Percentiles rank a stretch among this genome's conserved stretches.
Conservation (phyloP, 2,329 filamentous ascomycete species). For the Colletotrichum camelliae region DNA sequence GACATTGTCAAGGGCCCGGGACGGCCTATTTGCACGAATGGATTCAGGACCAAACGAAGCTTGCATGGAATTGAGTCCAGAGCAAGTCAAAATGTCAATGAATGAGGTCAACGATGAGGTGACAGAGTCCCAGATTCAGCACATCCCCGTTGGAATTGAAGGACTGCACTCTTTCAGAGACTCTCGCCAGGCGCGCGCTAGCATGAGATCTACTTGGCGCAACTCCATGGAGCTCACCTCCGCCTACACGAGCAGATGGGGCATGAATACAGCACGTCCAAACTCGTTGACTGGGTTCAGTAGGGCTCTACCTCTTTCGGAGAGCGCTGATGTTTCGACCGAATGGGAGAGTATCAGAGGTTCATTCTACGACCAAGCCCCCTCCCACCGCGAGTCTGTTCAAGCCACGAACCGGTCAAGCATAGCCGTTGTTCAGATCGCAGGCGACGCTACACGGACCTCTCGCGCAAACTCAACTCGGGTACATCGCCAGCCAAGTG, state of each 20-base stretch:
- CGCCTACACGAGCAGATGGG: not conserved
- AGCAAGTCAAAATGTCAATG: not conserved
- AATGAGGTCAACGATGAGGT: not conserved
- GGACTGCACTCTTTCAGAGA: not conserved
- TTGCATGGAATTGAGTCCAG: not conserved
- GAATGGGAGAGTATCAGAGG: not conserved
- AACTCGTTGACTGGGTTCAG: not conserved
- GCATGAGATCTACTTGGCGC: not conserved
- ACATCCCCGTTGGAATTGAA: not conserved
- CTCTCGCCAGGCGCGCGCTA: not conserved
- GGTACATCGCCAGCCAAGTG: not conserved
- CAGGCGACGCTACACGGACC: not conserved
- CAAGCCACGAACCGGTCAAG: not conserved
- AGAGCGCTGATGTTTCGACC: not conserved
- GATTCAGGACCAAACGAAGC: slow-evolving; percentile 21
- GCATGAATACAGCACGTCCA: not conserved
- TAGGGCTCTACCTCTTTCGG: not conserved
- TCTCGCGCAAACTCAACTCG: not conserved
- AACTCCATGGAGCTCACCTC: not conserved
- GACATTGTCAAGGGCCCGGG: slow-evolving; percentile 52
- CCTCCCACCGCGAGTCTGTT: not conserved
- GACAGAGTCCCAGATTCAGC: not conserved
- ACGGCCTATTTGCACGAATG: slow-evolving; percentile 53
- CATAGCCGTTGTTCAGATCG: not conserved
- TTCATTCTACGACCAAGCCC: not conserved